Evolutionary conservation across 805 yeast genomes (phyloP).

Genomic region (Blastobotrys peoriensis): DNA sequence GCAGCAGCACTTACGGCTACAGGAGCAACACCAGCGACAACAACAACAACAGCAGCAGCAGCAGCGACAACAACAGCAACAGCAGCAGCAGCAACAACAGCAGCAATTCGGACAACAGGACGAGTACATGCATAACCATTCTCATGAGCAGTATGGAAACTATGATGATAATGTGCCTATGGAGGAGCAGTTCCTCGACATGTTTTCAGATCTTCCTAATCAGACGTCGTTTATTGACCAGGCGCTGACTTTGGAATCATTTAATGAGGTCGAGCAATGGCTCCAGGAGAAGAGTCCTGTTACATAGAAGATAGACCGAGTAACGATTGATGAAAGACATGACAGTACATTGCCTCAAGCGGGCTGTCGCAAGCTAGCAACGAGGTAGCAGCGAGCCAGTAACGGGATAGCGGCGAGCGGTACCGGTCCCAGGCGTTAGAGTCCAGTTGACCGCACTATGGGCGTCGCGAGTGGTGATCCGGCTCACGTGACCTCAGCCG

Average conservation of each 20-base stretch:
- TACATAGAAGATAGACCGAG: no score
- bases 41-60: neutral
- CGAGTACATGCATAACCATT: no score
- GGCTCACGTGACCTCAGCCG: no score
- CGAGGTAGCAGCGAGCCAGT: no score
- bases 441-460: no score
- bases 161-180: conserved; percentile 6
- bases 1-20: neutral
- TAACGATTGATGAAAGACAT: no score
- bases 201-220: conserved; percentile 31
- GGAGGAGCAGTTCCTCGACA: conserved; percentile 26
- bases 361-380: no score
- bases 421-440: no score
- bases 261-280: conserved; percentile 22
- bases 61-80: conserved; percentile 1
- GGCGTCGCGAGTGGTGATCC: no score
- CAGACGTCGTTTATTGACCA: conserved; percentile 30
- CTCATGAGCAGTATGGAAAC: no score
- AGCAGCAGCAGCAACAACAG: conserved; percentile 1
- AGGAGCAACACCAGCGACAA: neutral
- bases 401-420: no score
- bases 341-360: no score
- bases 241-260: conserved; percentile 23
- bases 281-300: conserved; percentile 17
- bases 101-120: neutral